Evolutionary conservation across 2,329 filamentous ascomycete genomes (phyloP).

Genomic region (Penicillium occitanis): DNA sequence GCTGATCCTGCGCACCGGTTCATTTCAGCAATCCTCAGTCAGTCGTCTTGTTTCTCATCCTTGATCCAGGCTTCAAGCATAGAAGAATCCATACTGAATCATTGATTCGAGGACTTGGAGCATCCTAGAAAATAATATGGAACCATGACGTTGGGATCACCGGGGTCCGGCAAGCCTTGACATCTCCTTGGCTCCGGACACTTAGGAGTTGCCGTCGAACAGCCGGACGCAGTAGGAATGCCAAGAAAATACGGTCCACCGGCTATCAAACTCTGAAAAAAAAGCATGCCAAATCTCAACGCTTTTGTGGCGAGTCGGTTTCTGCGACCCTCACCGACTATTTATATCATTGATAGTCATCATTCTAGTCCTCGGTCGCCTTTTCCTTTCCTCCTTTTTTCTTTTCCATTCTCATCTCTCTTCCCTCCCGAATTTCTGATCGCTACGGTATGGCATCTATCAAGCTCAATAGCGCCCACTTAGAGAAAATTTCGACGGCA

Average conservation of each 20-base stretch:
- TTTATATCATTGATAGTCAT: conserved; percentile 19
- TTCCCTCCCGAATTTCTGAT: background rate
- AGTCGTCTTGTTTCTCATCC: background rate
- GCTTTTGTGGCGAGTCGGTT: background rate
- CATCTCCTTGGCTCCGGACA: background rate
- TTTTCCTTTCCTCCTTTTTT: background rate
- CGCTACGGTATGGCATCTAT: conserved; percentile 2
- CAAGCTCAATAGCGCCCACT: background rate
- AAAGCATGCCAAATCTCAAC: conserved; percentile 2
- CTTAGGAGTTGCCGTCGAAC: background rate
- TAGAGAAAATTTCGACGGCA: background rate
- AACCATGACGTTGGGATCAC: conserved; percentile 1
- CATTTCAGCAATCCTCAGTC: background rate
- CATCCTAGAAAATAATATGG: background rate
- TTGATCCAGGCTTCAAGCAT: background rate
- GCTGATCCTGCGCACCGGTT: background rate
- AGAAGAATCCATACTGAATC: background rate
- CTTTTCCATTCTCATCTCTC: background rate
- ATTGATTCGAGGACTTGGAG: background rate
- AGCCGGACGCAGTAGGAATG: background rate
- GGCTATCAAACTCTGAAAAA: conserved; percentile 6
- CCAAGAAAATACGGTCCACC: conserved; percentile 3
- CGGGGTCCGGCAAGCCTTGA: background rate
- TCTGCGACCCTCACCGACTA: background rate
- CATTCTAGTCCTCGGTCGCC: background rate